Percentiles rank a stretch among this genome's conserved stretches.
phyloP scores from a whole-genome alignment of 169 alveolate genomes.

The Eimeria brunetti region DNA sequence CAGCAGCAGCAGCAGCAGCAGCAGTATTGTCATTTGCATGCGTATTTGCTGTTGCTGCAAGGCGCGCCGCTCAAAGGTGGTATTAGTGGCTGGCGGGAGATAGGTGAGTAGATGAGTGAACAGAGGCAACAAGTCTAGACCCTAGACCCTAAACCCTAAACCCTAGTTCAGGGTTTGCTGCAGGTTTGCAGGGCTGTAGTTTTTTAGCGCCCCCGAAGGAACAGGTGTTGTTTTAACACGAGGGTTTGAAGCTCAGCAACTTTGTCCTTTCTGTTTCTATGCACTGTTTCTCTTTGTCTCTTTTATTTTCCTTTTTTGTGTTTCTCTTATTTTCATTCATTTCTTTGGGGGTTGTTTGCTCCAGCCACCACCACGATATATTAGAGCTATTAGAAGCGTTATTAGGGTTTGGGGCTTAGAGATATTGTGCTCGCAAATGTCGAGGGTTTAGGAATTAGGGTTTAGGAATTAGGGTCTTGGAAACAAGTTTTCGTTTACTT shows the following conservation, averaged over 20 bases:
- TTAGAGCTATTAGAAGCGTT: no score
- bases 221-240: neutral
- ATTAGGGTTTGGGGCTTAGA: neutral
- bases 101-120: neutral
- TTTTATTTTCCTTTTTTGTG: neutral
- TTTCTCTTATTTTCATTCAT: neutral
- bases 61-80: neutral
- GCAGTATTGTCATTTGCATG: neutral
- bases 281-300: neutral
- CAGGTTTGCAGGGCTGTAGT: neutral
- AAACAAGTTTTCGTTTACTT: neutral
- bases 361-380: neutral
- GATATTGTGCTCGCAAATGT: neutral
- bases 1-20: slow-evolving; percentile 6
- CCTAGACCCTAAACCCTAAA: slow-evolving; percentile 6
- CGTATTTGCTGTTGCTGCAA: slow-evolving; percentile 4
- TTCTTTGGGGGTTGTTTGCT: neutral
- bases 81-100: neutral
- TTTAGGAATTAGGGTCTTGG: neutral
- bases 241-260: neutral
- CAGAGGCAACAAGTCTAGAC: neutral
- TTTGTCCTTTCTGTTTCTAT: neutral
- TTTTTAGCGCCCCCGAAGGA: neutral
- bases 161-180: slow-evolving; percentile 1
- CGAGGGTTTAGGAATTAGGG: neutral